These are phyloP conservation scores for Beta macrorhiza DNA, from an alignment of 179 eudicot species.

Conservation along the genomic window DNA sequence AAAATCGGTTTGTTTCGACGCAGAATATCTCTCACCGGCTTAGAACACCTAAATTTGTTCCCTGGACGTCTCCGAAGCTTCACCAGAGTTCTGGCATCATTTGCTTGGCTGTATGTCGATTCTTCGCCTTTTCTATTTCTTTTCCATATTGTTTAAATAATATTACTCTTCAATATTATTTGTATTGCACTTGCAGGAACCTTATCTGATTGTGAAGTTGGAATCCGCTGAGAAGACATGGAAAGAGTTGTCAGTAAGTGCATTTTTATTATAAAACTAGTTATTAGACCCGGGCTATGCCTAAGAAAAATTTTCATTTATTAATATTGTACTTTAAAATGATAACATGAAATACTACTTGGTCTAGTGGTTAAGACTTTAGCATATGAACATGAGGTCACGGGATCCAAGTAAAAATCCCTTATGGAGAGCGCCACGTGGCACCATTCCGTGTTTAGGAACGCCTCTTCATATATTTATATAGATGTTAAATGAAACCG, in stretches of 20 bases:
- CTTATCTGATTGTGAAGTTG: conserved; percentile 72
- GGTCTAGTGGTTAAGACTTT: too few relatives aligned
- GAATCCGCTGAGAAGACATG: conserved; percentile 98
- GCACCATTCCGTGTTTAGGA: too few relatives aligned
- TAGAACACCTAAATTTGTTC: conserved; percentile 3
- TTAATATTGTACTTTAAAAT: too few relatives aligned
- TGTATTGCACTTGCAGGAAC: conserved; percentile 51
- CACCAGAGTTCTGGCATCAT: conserved; percentile 31
- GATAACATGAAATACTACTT: too few relatives aligned
- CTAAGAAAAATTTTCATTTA: too few relatives aligned
- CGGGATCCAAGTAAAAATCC: too few relatives aligned
- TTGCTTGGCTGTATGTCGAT: conserved; percentile 43
- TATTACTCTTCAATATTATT: background rate
- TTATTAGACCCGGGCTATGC: too few relatives aligned
- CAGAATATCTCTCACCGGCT: background rate
- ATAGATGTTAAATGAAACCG: background rate
- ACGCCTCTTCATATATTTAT: too few relatives aligned
- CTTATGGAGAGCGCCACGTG: too few relatives aligned
- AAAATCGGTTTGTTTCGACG: background rate
- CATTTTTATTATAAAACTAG: background rate
- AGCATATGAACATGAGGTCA: too few relatives aligned
- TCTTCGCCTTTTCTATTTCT: background rate
- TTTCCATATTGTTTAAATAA: background rate
- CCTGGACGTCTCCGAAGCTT: conserved; percentile 15
- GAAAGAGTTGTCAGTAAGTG: conserved; percentile 81